These are phyloP conservation scores for Colletotrichum magnum DNA, from an alignment of 2,329 filamentous ascomycete species.

Conservation along the genomic window DNA sequence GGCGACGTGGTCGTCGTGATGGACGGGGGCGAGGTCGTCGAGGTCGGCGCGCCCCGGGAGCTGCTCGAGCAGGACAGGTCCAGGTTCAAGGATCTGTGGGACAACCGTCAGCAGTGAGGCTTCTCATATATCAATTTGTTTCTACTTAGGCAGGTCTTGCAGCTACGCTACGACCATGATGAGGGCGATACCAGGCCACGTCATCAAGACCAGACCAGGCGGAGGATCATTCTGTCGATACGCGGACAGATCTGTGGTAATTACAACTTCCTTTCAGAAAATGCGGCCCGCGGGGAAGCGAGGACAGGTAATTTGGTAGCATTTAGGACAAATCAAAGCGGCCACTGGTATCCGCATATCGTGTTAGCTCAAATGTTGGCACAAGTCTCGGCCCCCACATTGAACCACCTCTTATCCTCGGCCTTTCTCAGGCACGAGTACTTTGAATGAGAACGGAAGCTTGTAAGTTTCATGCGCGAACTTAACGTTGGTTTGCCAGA, in stretches of 20 bases:
- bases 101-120: not conserved
- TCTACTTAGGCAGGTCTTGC: not conserved
- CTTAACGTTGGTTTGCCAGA: too few species aligned
- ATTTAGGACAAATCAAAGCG: too few species aligned
- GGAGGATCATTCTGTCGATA: not conserved
- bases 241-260: not conserved
- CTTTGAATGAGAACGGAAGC: too few species aligned
- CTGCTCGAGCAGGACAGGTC: not conserved
- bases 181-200: not conserved
- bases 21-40: conserved; percentile 57
- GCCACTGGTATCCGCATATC: too few species aligned
- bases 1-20: conserved; percentile 61
- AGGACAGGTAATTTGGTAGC: too few species aligned
- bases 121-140: not conserved
- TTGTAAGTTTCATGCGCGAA: too few species aligned
- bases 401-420: too few species aligned
- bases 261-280: not conserved
- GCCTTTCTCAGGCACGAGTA: too few species aligned
- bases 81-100: not conserved
- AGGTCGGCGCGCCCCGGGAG: conserved; percentile 42
- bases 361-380: too few species aligned
- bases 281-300: not conserved
- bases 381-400: too few species aligned
- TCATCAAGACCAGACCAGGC: not conserved
- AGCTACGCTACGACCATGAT: not conserved